Base-by-base conservation (phyloP, 306 rosid species). In the Acacia confusa region DNA sequence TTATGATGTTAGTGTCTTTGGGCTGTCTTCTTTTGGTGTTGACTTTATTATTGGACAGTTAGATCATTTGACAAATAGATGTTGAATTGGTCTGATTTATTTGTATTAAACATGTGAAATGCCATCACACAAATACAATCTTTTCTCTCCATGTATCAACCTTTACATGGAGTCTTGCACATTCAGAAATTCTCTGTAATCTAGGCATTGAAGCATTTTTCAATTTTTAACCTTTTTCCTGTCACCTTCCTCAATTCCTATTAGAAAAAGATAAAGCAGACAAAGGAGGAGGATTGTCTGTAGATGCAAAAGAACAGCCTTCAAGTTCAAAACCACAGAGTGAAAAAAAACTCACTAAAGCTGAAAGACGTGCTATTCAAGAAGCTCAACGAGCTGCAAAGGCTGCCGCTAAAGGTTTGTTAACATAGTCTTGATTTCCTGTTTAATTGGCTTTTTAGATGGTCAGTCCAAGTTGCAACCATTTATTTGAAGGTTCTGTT, bases 341-440 rank as follows among this genome's bases (percentile, higher is more conserved):
- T 67, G 87, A 86, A 17, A 89, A 85, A 83, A 89, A 85, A 83
- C 65, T 84, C 60, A 69, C 92, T 15, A 89, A 85, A 85, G 90
- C 92, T 81, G 90, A 89, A 81, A 87, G 92, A 47, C 90, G 90
- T 27, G 92, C 90, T 47, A 83, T 89, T 81, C 92, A 89, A 83
- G 92, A 89, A 82, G 88, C 92, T 61, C 90, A 89, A 76, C 81
- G 92, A 68, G 92, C 92, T 38, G 90, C 92, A 75, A 88, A 88
- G 79, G 88, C 87, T 80, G 90, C 87, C 74, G 82, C 88, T 58
- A 89, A 87, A 89, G 88, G 92, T 89, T 53, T 75, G 61, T 70
- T 20, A 66, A 16, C 55, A 22, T 71, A 52, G 61, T 55, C 10
- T 57, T 57, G 64, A 57, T n/a, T 28, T 52, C 28, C 78, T 67